Conservation (phyloP, 495 filamentous ascomycete species). For the Melanomma pulvis-pyrius region DNA sequence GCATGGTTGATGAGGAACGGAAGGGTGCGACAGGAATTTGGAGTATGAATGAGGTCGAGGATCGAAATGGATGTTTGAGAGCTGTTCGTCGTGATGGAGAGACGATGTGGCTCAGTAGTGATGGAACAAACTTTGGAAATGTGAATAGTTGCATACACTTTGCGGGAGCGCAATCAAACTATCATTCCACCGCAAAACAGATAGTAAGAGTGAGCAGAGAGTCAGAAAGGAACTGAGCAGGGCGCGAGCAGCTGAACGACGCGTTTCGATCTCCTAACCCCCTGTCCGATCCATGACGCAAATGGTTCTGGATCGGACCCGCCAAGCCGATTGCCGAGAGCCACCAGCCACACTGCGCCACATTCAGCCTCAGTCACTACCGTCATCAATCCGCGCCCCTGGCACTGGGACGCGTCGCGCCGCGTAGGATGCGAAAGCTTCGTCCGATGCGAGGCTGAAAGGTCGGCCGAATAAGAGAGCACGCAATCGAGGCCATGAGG, state of each 20-base stretch:
- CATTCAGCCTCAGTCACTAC: not conserved
- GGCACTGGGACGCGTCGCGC: not conserved
- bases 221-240: not conserved
- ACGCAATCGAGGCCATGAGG: not conserved
- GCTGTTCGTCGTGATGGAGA: not conserved
- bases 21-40: not conserved
- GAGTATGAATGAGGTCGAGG: not conserved
- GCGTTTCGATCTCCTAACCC: not conserved
- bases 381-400: not conserved
- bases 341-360: not conserved
- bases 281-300: constrained; percentile 27
- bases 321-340: constrained; percentile 12
- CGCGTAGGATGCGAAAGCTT: not conserved
- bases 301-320: constrained; percentile 18
- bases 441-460: not conserved
- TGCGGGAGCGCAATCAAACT: too few species aligned
- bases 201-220: not conserved
- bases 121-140: not conserved
- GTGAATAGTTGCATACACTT: not conserved
- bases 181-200: too few species aligned
- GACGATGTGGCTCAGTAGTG: not conserved
- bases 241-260: not conserved
- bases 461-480: not conserved
- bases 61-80: not conserved
- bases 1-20: constrained; percentile 10